Conservation (phyloP, 495 filamentous ascomycete genomes). For the Aspergillus egyptiacus region DNA sequence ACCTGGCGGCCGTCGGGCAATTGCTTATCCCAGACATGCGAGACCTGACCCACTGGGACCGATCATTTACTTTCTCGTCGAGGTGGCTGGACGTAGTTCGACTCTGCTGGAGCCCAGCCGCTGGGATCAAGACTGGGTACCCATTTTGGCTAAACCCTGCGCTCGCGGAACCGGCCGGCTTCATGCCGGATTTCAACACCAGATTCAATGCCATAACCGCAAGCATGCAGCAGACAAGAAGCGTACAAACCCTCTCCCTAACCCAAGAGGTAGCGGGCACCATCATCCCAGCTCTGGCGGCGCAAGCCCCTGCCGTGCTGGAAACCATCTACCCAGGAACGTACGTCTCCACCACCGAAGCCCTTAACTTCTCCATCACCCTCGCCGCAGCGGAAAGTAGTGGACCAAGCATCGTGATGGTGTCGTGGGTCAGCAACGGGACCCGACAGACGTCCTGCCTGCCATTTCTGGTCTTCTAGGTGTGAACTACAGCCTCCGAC, state of each 20-base stretch:
- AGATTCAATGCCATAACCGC: constrained; percentile 37
- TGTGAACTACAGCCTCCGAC: background rate
- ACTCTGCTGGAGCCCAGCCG: too few relatives aligned
- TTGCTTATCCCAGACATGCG: too few relatives aligned
- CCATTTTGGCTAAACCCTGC: too few relatives aligned
- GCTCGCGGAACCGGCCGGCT: too few relatives aligned
- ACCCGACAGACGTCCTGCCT: constrained; percentile 10
- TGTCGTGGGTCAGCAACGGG: constrained; percentile 13
- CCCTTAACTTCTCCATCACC: constrained; percentile 9
- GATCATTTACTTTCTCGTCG: too few relatives aligned
- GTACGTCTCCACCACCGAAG: constrained; percentile 1
- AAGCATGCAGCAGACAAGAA: constrained; percentile 13
- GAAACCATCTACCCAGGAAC: constrained; percentile 9
- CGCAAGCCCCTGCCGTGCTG: constrained; percentile 9
- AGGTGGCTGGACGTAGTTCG: too few relatives aligned
- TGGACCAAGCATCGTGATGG: constrained; percentile 8
- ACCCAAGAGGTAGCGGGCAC: constrained; percentile 14
- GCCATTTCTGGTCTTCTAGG: background rate
- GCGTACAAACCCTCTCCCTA: background rate
- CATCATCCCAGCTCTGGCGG: constrained; percentile 11
- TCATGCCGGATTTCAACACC: constrained; percentile 36
- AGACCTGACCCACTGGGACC: too few relatives aligned
- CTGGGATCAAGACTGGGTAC: too few relatives aligned
- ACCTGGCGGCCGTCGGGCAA: too few relatives aligned
- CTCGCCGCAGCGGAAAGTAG: background rate